phyloP scores from a whole-genome alignment of 225 moss, liverwort and hornwort genomes.

The Thuidium tamariscinum region DNA sequence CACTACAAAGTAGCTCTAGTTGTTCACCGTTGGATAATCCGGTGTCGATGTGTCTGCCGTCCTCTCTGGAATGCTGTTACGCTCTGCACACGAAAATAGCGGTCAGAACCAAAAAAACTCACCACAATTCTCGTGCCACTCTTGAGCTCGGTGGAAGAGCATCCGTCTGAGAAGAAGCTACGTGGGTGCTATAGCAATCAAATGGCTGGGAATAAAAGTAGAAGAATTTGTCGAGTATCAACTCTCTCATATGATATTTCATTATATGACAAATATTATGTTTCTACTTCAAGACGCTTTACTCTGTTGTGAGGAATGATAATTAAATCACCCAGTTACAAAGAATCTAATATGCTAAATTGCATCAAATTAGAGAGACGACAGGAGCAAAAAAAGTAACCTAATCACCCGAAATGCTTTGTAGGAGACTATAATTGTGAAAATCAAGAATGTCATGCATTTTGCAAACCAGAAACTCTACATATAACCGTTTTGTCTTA shows the following conservation, averaged over 20 bases:
- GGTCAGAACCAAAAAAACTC: background rate
- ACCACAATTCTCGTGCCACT: background rate
- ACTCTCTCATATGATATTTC: background rate
- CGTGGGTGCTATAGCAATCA: background rate
- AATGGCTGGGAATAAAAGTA: background rate
- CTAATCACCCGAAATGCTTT: background rate
- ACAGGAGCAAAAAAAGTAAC: background rate
- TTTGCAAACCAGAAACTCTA: background rate
- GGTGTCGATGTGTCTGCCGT: background rate
- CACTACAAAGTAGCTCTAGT: background rate
- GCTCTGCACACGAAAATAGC: background rate
- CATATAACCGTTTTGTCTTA: background rate
- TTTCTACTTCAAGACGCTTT: background rate
- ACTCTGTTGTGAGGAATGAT: background rate
- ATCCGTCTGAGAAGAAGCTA: background rate
- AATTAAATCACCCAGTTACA: background rate
- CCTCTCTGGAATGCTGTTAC: background rate
- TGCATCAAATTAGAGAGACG: background rate
- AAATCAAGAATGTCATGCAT: background rate
- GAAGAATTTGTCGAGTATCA: background rate
- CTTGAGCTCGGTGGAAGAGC: background rate
- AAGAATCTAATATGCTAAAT: background rate
- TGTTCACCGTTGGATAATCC: constrained; percentile 6
- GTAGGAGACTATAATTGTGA: background rate
- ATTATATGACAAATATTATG: background rate